These are phyloP conservation scores for Pseudogymnoascus sp. DNA, from an alignment of 2,329 filamentous ascomycete species.

Conservation along the genomic window DNA sequence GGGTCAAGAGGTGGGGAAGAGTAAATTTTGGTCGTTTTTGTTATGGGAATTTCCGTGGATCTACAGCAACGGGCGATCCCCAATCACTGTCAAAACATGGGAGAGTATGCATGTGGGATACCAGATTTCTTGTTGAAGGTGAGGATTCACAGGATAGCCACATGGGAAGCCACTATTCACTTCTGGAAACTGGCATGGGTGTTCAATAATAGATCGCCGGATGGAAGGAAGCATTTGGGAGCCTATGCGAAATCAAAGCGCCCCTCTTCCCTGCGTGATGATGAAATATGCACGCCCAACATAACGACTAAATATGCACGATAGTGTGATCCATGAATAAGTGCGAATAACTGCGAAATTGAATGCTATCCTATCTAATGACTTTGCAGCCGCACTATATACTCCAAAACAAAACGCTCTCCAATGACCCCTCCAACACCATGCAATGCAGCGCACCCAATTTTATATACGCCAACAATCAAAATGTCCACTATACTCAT, in stretches of 20 bases:
- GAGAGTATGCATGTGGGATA: neutral
- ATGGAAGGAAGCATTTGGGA: neutral
- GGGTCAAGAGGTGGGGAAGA: neutral
- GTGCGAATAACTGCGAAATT: neutral
- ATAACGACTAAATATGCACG: neutral
- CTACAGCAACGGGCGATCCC: neutral
- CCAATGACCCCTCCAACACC: neutral
- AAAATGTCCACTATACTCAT: neutral
- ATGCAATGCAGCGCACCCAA: neutral
- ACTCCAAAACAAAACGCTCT: neutral
- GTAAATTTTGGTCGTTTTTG: neutral
- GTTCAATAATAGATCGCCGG: neutral
- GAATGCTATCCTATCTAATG: neutral
- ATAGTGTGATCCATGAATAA: neutral
- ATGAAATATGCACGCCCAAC: neutral
- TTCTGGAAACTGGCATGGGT: neutral
- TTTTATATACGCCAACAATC: constrained; percentile 4
- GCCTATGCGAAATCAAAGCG: neutral
- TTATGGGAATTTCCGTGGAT: neutral
- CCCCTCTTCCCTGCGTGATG: neutral
- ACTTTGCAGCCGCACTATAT: neutral
- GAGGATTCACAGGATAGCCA: neutral
- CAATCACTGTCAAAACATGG: neutral
- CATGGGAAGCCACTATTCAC: neutral
- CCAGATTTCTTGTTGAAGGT: neutral